These are phyloP conservation scores for Fusarium paranaense DNA, from an alignment of 2,329 filamentous ascomycete genomes.

Conservation along the genomic window DNA sequence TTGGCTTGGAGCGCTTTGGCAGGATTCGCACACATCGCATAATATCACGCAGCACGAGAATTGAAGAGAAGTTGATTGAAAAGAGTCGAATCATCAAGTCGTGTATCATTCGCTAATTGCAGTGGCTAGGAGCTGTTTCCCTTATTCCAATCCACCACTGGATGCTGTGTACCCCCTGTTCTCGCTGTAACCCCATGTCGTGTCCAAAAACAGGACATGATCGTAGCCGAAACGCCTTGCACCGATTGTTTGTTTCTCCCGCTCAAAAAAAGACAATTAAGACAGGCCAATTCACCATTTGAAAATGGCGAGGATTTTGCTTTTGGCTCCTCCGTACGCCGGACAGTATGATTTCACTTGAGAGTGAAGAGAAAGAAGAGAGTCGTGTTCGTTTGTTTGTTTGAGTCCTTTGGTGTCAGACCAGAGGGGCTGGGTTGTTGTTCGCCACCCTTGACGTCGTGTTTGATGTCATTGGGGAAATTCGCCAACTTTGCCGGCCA, in stretches of 20 bases:
- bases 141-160: not conserved
- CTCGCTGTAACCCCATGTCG: not conserved
- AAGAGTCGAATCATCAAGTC: not conserved
- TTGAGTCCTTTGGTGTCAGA: not conserved
- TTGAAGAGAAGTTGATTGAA: not conserved
- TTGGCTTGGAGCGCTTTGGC: too few relatives aligned
- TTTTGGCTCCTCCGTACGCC: constrained; percentile 30
- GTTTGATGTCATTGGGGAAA: constrained; percentile 26
- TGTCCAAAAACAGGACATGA: constrained; percentile 13
- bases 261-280: constrained; percentile 18
- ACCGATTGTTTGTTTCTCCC: constrained; percentile 23
- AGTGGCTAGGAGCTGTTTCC: constrained; percentile 1
- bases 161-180: not conserved
- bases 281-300: constrained; percentile 22
- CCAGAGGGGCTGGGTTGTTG: constrained; percentile 18
- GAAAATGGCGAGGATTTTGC: constrained; percentile 19
- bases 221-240: constrained; percentile 33
- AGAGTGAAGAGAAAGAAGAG: constrained; percentile 5
- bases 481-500: not conserved
- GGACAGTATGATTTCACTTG: constrained; percentile 4
- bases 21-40: not conserved
- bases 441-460: constrained; percentile 36
- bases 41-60: not conserved
- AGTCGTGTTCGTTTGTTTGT: not conserved
- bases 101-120: constrained; percentile 26